Evolutionary conservation across 805 yeast species (phyloP).

Genomic region (Hanseniaspora thailandica): DNA sequence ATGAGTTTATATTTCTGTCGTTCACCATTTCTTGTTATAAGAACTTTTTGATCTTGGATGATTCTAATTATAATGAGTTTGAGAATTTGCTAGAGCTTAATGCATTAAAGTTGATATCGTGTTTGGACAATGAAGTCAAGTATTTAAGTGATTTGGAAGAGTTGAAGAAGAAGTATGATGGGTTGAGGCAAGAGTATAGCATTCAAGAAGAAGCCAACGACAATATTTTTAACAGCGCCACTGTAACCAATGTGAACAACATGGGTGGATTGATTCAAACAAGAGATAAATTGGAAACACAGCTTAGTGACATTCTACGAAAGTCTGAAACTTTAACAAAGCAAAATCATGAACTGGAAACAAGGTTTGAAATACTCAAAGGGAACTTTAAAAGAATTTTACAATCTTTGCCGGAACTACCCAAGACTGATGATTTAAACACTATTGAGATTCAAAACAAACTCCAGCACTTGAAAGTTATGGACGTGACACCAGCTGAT

Average conservation of each 20-base stretch:
- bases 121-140: background rate
- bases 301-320: background rate
- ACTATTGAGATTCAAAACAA: background rate
- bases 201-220: background rate
- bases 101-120: constrained; percentile 5
- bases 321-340: background rate
- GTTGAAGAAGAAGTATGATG: background rate
- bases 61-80: constrained; percentile 5
- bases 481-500: background rate
- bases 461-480: background rate
- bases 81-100: constrained; percentile 10
- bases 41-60: constrained; percentile 10
- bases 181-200: background rate
- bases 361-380: background rate
- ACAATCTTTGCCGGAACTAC: background rate
- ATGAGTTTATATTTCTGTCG: constrained; percentile 11
- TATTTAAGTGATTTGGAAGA: background rate
- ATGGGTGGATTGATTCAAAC: background rate
- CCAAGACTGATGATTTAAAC: background rate
- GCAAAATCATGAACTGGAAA: background rate
- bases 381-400: background rate
- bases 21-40: constrained; percentile 12
- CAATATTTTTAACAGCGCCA: background rate
- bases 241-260: background rate
- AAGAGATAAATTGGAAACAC: background rate